Percentiles rank a stretch among this genome's conserved stretches.
Conservation (phyloP, 1,284 basidiomycete species). For the Phellopilus nigrolimitatus region DNA sequence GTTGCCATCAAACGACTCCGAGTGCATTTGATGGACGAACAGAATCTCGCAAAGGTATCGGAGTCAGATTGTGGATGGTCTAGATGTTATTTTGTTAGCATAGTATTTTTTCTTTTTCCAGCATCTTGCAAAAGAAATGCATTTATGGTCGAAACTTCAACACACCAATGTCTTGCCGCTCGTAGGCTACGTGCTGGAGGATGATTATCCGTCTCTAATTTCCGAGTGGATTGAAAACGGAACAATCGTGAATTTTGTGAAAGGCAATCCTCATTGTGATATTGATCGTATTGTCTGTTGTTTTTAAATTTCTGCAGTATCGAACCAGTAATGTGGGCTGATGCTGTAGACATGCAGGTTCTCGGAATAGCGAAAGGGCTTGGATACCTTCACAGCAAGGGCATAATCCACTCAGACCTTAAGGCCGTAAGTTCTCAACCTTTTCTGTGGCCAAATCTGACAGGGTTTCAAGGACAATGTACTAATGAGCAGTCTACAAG, state of each 20-base stretch:
- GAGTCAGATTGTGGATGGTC: neutral
- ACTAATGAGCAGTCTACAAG: neutral
- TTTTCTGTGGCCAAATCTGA: neutral
- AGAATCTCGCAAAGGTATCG: conserved; percentile 10
- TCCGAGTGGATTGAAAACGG: conserved; percentile 20
- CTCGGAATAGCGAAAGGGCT: conserved; percentile 13
- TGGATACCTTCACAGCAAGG: conserved; percentile 3
- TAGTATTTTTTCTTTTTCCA: neutral
- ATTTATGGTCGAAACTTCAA: conserved; percentile 13
- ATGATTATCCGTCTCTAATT: conserved; percentile 3
- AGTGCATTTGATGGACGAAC: neutral
- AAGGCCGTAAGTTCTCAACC: conserved; percentile 12
- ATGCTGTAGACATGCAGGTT: neutral
- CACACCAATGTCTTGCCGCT: conserved; percentile 13
- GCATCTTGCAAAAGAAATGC: conserved; percentile 7
- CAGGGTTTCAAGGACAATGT: conserved; percentile 9
- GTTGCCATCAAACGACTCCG: conserved; percentile 16
- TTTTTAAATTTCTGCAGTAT: neutral
- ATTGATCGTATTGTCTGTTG: conserved; percentile 1
- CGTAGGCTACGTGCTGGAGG: conserved; percentile 10
- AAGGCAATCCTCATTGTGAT: neutral
- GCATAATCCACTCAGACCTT: conserved; percentile 15
- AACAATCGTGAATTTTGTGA: conserved; percentile 8
- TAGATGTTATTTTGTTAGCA: neutral
- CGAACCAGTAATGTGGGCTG: neutral